A percentile compares a stretch with the other conserved stretches of the same genome.
These are phyloP conservation scores for Lactarius pseudohatsudake DNA, from an alignment of 768 basidiomycete genomes.

Conservation along the genomic window DNA sequence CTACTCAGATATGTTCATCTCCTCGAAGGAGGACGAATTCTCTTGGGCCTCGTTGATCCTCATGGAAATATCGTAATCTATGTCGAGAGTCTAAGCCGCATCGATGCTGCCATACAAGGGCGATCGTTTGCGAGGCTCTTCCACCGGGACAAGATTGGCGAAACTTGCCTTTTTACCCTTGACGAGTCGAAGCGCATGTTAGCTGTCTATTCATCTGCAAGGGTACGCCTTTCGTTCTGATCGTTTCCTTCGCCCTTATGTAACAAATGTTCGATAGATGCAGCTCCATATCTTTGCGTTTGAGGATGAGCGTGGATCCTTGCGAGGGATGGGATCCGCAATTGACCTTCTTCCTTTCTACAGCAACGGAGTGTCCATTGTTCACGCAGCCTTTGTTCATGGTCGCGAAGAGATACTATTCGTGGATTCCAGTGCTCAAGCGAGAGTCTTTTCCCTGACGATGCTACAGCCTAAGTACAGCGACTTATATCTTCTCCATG, in stretches of 20 bases:
- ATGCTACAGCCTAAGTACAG: conserved; percentile 53
- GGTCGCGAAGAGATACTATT: conserved; percentile 55
- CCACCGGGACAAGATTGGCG: conserved; percentile 50
- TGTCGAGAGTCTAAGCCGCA: conserved; percentile 12
- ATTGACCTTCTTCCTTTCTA: conserved; percentile 50
- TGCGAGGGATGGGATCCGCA: conserved; percentile 44
- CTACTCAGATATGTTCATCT: conserved; percentile 21
- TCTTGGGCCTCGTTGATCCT: conserved; percentile 15
- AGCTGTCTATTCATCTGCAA: conserved; percentile 45
- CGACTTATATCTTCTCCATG: no score
- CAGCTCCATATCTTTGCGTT: conserved; percentile 48
- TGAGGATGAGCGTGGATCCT: conserved; percentile 43
- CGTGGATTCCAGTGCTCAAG: conserved; percentile 45
- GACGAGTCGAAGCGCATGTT: conserved; percentile 55
- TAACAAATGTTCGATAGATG: conserved; percentile 27
- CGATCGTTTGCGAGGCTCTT: conserved; percentile 30
- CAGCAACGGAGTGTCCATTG: conserved; percentile 32
- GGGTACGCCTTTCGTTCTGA: conserved; percentile 33
- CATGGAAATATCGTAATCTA: conserved; percentile 18
- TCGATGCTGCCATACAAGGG: conserved; percentile 13
- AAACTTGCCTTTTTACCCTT: conserved; percentile 46
- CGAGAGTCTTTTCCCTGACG: conserved; percentile 52
- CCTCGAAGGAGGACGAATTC: conserved; percentile 19
- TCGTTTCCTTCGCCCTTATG: no score
- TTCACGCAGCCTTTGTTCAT: conserved; percentile 45